Conservation (phyloP, 2,329 filamentous ascomycete species). For the Daldinia sp. region DNA sequence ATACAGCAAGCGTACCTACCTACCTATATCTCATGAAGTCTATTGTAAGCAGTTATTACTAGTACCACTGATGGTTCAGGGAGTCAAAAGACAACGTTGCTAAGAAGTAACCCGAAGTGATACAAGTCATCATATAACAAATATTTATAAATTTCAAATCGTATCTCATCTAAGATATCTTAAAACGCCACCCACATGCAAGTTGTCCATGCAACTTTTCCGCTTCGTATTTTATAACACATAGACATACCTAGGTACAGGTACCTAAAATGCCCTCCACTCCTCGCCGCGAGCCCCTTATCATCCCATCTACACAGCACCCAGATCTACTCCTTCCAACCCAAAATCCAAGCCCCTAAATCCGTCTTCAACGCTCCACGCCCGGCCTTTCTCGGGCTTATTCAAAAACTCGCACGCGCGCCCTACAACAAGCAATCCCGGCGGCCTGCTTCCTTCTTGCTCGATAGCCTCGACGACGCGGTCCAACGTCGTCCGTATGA, state of each 20-base stretch:
- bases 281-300: neutral
- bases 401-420: slow-evolving; percentile 83
- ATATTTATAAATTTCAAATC: neutral
- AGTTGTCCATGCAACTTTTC: neutral
- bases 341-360: slow-evolving; percentile 76
- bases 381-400: slow-evolving; percentile 66
- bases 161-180: slow-evolving; percentile 11
- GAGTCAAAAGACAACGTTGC: neutral
- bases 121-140: neutral
- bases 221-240: neutral
- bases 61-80: no score
- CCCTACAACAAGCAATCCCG: slow-evolving; percentile 88
- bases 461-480: slow-evolving; percentile 86
- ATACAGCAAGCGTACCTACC: neutral
- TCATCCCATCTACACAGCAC: slow-evolving; percentile 11
- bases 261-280: no score
- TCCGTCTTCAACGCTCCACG: slow-evolving; percentile 90
- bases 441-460: slow-evolving; percentile 87
- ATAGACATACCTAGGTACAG: neutral
- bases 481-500: slow-evolving; percentile 87
- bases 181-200: slow-evolving; percentile 22
- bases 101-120: neutral
- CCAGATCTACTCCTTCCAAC: slow-evolving; percentile 38
- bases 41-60: no score
- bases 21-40: neutral